Base-by-base conservation (phyloP, 768 basidiomycete genomes). In the Suillus subalutaceus region DNA sequence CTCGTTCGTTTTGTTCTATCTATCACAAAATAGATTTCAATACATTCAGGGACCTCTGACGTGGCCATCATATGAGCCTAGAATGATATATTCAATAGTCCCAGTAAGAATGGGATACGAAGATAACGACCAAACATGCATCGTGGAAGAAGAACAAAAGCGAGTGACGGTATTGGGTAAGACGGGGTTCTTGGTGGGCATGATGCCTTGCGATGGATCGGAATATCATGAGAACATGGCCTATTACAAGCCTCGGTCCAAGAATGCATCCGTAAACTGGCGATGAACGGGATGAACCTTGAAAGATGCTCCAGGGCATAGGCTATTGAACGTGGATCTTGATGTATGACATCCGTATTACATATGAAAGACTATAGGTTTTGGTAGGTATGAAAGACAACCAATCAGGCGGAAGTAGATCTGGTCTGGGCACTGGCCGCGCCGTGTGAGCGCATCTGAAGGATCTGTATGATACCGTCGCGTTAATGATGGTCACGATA, bases 141-240 rank as follows among this genome's bases (percentile, higher is more conserved):
- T 65, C 66, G 66, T 69, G 74, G 71, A 75, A 72, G 60, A 48
- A 69, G 68, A 65, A 55, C 58, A 9, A 59, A 58, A 40, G 38
- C 38, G 38, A 59, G 9, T 16, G 26, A 30, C 2, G 26, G 18
- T 43, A 60, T 41, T 30, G 40, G 40, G 59, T 60, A 43, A 60
- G 40, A 30, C 40, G 59, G 59, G 59, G 41, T 60, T 60, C 59
- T 53, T 62, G 66, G 74, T 74, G 71, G 67, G 69, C 52, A 75
- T 61, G 76, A 69, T 72, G 69, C 67, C 50, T 38, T 64, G 63
- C 58, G 48, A 56, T 63, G 68, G 63, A 67, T 65, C 50, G 63
- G 66, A 63, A 71, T 69, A 66, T 26, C 68, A 77, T 77, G 74
- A 67, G 74, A 75, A 75, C 70, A 20, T 23, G 46, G 26, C 20